A percentile compares a stretch with the other conserved stretches of the same genome.
Evolutionary conservation across 805 yeast species (phyloP).

Genomic region (Suhomyces pyralidae): DNA sequence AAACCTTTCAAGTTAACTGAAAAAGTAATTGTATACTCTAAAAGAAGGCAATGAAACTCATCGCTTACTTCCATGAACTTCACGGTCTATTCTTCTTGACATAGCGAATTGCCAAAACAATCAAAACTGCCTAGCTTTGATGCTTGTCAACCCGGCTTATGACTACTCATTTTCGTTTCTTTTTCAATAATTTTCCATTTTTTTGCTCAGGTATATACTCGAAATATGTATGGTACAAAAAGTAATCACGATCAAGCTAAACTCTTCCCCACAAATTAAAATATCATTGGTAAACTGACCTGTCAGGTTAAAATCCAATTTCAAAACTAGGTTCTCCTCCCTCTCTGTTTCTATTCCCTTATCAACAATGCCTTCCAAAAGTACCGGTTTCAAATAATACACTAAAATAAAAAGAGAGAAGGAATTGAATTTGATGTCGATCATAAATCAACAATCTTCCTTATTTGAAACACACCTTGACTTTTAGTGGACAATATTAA

Average conservation of each 20-base stretch:
- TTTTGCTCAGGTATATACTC: background rate
- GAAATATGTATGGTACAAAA: background rate
- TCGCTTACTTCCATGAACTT: background rate
- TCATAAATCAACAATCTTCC: slow-evolving; percentile 4
- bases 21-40: background rate
- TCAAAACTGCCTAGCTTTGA: background rate
- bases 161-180: background rate
- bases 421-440: slow-evolving; percentile 3
- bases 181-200: background rate
- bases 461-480: slow-evolving; percentile 3
- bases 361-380: slow-evolving; percentile 3
- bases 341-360: slow-evolving; percentile 1
- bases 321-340: background rate
- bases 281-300: background rate
- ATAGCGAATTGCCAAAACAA: background rate
- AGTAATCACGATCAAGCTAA: background rate
- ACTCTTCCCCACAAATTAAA: background rate
- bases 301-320: background rate
- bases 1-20: background rate
- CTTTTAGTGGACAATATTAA: slow-evolving; percentile 2
- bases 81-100: background rate
- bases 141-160: background rate
- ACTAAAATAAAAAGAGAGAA: background rate
- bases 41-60: background rate
- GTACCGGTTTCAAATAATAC: slow-evolving; percentile 3